Evolutionary conservation across 2,329 filamentous ascomycete genomes (phyloP), one percentile per base, ranked within the genome.

Genomic region (Alternaria triticimaculans): DNA sequence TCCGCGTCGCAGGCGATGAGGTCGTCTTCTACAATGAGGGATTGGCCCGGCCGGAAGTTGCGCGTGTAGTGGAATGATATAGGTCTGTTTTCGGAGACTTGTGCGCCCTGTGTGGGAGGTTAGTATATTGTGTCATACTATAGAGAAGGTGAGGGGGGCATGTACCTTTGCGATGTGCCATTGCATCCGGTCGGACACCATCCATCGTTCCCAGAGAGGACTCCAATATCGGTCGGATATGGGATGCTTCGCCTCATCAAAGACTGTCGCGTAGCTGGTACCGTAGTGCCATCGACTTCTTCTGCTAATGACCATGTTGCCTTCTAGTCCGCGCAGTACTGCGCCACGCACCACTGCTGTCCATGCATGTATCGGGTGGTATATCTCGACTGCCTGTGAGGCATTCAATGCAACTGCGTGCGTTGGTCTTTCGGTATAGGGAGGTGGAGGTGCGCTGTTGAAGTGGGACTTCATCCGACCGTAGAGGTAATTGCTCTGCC

Each of bases 1-100:
- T 94, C 91, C 4, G 87, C 85, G 60, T 92, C 90, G 71, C 90
- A 93, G 5, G 90, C 91, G 64, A 94, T 92, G 41, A 95, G 82
- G 72, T 95, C 92, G 78, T 95, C 92, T 55, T 92, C 92, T 6
- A 95, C 92, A 5, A 93, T 80, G 7, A 94, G 86, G 0, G 90
- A 92, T 79, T 94, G 92, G 0, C 90, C 90, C 0, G 91, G 91
- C 2, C 91, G 88, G 81, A 95, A 95, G 79, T 94, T 95, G 65
- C 92, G 89, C 4, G 92, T 94, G 81, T 94, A 95, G 82, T 94
- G 92, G 80, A 95, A 94, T 3, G 90, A 91, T 62, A 94, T 90
- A 0, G 92, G 92, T 1, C 87, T 85, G 1, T 88, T 83, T n/a
- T 92, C 89, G 8, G 90, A 93, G 41, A 94, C 87, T 41, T 91